These are phyloP conservation scores for Escovopsis sp. DNA, from an alignment of 2,329 filamentous ascomycete genomes.

Conservation along the genomic window DNA sequence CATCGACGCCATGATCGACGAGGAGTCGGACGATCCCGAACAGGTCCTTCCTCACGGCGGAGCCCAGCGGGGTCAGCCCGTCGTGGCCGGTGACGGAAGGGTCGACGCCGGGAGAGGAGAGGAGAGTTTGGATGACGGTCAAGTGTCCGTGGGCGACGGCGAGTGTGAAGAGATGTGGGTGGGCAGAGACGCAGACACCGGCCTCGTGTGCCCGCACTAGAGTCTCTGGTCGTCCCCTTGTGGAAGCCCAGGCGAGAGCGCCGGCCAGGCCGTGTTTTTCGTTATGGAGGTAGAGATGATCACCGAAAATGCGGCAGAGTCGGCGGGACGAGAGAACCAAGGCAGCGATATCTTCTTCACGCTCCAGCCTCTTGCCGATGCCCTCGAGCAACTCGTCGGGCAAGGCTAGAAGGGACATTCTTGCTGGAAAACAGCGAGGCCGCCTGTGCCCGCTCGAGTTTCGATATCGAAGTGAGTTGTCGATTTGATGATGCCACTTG, in stretches of 20 bases:
- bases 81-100: neutral
- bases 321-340: conserved; percentile 1
- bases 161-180: conserved; percentile 2
- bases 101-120: conserved; percentile 1
- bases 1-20: neutral
- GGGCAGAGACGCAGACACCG: conserved; percentile 1
- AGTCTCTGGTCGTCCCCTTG: neutral
- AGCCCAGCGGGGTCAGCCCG: conserved; percentile 3
- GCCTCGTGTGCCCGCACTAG: conserved; percentile 1
- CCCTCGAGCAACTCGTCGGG: conserved; percentile 3
- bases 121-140: neutral
- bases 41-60: conserved; percentile 3
- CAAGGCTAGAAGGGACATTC: neutral
- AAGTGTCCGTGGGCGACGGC: conserved; percentile 1
- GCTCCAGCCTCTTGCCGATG: conserved; percentile 1
- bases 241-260: conserved; percentile 4
- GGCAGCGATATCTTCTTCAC: conserved; percentile 3
- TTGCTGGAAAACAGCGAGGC: neutral
- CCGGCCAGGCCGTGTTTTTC: neutral
- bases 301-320: conserved; percentile 3
- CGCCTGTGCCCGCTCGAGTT: neutral
- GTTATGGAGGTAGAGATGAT: conserved; percentile 4
- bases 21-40: conserved; percentile 1
- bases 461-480: neutral
- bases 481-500: too few relatives aligned